phyloP scores from a whole-genome alignment of 2,329 filamentous ascomycete genomes.

The Curvularia verruculosa region DNA sequence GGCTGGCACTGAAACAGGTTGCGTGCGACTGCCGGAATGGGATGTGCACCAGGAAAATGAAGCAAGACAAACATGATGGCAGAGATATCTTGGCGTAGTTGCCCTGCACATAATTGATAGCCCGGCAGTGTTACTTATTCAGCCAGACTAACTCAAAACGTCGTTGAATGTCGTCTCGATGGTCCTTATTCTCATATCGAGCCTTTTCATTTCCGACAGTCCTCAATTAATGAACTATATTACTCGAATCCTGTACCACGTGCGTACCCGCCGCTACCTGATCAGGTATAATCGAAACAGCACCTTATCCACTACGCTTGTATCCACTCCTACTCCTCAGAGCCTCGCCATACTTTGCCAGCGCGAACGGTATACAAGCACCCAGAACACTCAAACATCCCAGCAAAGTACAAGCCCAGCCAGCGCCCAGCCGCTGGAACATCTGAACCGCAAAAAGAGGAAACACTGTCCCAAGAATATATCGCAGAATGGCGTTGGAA shows the following conservation, averaged over 20 bases:
- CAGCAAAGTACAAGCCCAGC: slow-evolving; percentile 20
- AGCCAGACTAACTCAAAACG: too few species aligned
- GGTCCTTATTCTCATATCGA: background rate
- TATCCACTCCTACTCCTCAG: slow-evolving; percentile 24
- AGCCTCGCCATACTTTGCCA: slow-evolving; percentile 21
- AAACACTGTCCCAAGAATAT: slow-evolving; percentile 62
- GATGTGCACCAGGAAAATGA: too few species aligned
- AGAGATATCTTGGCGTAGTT: too few species aligned
- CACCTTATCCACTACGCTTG: slow-evolving; percentile 1
- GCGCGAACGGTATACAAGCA: slow-evolving; percentile 16
- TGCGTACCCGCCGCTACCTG: background rate
- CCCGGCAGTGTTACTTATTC: too few species aligned
- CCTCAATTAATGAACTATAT: background rate
- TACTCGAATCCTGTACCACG: background rate
- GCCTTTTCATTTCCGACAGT: background rate
- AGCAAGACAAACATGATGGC: too few species aligned
- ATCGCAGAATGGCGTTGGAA: slow-evolving; percentile 65
- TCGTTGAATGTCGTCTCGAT: background rate
- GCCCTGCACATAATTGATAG: too few species aligned
- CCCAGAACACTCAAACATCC: slow-evolving; percentile 16
- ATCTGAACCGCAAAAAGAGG: slow-evolving; percentile 65
- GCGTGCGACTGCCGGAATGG: too few species aligned
- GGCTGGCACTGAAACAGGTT: too few species aligned
- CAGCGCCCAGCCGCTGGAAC: slow-evolving; percentile 14
- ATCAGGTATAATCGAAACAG: background rate